These are phyloP conservation scores for Kwoniella dejecticola DNA, from an alignment of 768 basidiomycete genomes.

Conservation along the genomic window DNA sequence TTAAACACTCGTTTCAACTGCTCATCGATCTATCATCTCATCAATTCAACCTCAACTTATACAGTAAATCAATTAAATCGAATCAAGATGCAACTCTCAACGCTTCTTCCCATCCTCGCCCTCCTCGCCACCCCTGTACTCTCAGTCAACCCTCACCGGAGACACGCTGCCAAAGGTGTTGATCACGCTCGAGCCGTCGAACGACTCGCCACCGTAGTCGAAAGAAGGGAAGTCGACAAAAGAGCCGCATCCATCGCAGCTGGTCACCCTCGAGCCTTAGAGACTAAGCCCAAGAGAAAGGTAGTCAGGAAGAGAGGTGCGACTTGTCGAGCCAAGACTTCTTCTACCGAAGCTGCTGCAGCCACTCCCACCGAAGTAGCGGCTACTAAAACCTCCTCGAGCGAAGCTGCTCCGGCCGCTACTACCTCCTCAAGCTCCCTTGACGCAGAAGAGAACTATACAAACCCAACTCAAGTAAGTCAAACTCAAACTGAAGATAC, in stretches of 20 bases:
- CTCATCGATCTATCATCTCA: background rate
- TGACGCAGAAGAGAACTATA: conserved; percentile 11
- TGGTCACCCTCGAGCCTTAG: background rate
- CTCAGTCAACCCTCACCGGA: conserved; percentile 17
- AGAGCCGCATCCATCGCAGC: background rate
- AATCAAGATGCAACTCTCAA: conserved; percentile 36
- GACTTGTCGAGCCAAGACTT: conserved; percentile 13
- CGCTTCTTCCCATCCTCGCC: conserved; percentile 33
- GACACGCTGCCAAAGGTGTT: conserved; percentile 19
- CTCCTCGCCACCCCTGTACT: conserved; percentile 24
- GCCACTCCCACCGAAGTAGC: background rate
- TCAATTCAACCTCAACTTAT: background rate
- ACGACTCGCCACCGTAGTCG: conserved; percentile 11
- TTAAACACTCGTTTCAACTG: conserved; percentile 19
- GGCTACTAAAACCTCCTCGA: background rate
- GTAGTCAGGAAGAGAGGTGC: conserved; percentile 8
- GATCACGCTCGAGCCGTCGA: conserved; percentile 24
- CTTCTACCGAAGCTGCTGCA: conserved; percentile 5
- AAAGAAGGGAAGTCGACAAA: conserved; percentile 7
- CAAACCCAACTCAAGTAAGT: background rate
- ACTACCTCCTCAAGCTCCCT: conserved; percentile 10
- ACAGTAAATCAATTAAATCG: background rate
- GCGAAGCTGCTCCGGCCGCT: conserved; percentile 19
- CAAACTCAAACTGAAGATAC: background rate
- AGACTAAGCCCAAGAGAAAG: conserved; percentile 6